Evolutionary conservation across 1,284 basidiomycete genomes (phyloP).

Genomic region (Peniophora sp.): DNA sequence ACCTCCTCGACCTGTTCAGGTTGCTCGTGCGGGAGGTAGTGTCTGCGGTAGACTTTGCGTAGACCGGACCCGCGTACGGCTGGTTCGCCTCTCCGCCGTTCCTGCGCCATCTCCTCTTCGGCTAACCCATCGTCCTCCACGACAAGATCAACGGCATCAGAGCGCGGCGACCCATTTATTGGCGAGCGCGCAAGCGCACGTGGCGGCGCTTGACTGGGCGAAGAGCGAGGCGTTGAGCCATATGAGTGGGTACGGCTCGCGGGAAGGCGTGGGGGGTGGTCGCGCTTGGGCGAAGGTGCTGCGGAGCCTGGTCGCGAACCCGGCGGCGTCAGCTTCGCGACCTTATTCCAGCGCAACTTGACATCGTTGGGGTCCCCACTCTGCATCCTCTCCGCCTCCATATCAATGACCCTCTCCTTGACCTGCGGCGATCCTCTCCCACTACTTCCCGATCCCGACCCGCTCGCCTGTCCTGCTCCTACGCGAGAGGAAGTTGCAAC

Average conservation of each 20-base stretch:
- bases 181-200: constrained; percentile 27
- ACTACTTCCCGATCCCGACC: not conserved
- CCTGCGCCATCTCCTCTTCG: constrained; percentile 38
- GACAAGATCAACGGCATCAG: constrained; percentile 75
- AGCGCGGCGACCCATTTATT: constrained; percentile 37
- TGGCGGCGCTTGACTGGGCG: constrained; percentile 21
- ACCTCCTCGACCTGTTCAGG: constrained; percentile 29
- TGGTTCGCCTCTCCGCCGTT: constrained; percentile 49
- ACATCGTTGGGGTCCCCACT: constrained; percentile 26
- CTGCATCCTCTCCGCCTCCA: constrained; percentile 29
- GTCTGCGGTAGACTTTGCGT: constrained; percentile 46
- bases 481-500: constrained; percentile 5
- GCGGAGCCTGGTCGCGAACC: not conserved
- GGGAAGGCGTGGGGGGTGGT: constrained; percentile 6
- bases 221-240: not conserved
- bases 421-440: not conserved
- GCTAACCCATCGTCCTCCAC: constrained; percentile 51
- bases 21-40: constrained; percentile 33
- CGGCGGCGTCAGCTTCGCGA: not conserved
- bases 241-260: constrained; percentile 1
- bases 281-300: constrained; percentile 1
- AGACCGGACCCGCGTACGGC: constrained; percentile 30
- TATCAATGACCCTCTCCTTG: constrained; percentile 27
- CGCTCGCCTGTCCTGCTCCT: not conserved
- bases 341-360: constrained; percentile 40